Base-by-base conservation (phyloP, 805 yeast species). In the Torulaspora delbrueckii region DNA sequence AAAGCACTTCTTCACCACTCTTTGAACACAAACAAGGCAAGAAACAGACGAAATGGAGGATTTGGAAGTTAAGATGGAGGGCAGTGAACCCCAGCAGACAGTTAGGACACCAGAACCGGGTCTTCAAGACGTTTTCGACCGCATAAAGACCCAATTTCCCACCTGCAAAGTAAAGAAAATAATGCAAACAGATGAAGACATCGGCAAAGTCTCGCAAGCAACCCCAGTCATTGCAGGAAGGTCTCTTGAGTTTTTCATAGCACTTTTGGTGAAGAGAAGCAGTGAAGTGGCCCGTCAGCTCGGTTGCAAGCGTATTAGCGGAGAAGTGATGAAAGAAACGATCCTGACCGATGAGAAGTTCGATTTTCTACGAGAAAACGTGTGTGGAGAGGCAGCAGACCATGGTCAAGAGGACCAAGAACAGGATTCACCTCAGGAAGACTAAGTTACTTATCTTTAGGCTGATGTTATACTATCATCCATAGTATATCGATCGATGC, bases 211-310 rank as follows among this genome's bases (percentile, higher is more conserved):
- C 4, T 96, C 99, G 3, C 97, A 90, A 62, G 97, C 96, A 1
- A 95, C 99, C 2, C 99, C 99, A 0, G 85, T 91, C n/a, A 91
- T 91, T 13, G 96, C 93, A 7, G 97, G 98, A 6, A 78, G 96
- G 51, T 96, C 99, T 0, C 72, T 93, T 42, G 98, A 93, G 68
- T 77, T 88, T 50, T 93, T 93, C 63, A 79, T 93, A 76, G 87
- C 95, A 41, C 80, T 93, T 44, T 73, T 93, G 45, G 95, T 93
- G 40, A 90, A 86, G 56, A 88, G 86, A 38, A 77, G 95, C 16
- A 82, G 87, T 42, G 75, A 77, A 33, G 87, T 85, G 52, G 96
- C 97, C 4, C 78, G 81, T 43, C 72, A 72, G 38, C 76, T 79
- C 48, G 93, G 91, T 9, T 81, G 82, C 12, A 84, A 85, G 59